Evolutionary conservation across 2,329 filamentous ascomycete species (phyloP).

Genomic region (Penicillium sp.): DNA sequence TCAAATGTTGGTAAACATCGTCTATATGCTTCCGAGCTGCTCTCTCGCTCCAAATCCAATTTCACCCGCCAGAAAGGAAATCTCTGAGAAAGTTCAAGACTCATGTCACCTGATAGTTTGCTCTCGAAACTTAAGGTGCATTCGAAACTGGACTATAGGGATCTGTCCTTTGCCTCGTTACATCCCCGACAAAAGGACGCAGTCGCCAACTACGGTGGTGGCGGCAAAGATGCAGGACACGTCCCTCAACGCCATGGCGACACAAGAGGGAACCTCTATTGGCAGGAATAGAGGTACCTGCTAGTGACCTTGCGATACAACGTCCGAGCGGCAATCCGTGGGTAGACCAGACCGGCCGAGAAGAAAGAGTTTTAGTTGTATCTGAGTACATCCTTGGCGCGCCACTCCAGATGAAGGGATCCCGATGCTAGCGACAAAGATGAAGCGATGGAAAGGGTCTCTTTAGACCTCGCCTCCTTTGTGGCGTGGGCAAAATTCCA

Average conservation of each 20-base stretch:
- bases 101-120: neutral
- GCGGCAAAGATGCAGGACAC: constrained; percentile 23
- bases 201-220: constrained; percentile 6
- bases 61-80: neutral
- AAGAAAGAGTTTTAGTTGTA: constrained; percentile 6
- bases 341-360: neutral
- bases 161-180: constrained; percentile 1
- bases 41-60: neutral
- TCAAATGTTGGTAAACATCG: neutral
- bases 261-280: neutral
- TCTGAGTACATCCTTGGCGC: neutral
- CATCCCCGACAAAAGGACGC: neutral
- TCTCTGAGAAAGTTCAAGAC: neutral
- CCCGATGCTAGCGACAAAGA: neutral
- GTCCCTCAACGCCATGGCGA: constrained; percentile 8
- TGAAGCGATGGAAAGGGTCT: neutral
- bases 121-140: neutral
- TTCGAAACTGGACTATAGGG: constrained; percentile 2
- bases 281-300: constrained; percentile 11
- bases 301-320: constrained; percentile 17
- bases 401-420: neutral
- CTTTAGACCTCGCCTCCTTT: constrained; percentile 6
- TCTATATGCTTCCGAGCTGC: neutral
- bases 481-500: neutral
- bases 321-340: constrained; percentile 5